Percentiles rank a stretch among this genome's conserved stretches.
phyloP scores from a whole-genome alignment of 2,329 filamentous ascomycete species.

The Talaromyces sp. region DNA sequence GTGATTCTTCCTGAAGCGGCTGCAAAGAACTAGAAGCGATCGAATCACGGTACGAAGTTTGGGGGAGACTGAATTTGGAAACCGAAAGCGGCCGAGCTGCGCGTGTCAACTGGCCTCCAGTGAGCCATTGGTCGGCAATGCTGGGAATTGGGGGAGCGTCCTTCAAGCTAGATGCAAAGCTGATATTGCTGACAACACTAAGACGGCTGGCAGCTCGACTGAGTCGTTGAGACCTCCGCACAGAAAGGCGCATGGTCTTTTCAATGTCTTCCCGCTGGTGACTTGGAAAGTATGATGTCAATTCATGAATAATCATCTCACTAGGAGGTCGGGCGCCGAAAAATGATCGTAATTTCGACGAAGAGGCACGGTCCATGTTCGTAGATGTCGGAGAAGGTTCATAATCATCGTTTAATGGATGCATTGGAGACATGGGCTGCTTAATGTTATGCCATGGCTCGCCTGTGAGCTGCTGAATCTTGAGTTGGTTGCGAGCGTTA shows the following conservation, averaged over 20 bases:
- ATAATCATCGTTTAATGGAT: constrained; percentile 22
- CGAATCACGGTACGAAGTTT: constrained; percentile 74
- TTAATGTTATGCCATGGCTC: constrained; percentile 82
- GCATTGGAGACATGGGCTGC: constrained; percentile 76
- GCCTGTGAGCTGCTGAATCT: constrained; percentile 84
- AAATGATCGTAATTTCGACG: constrained; percentile 55
- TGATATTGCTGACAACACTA: constrained; percentile 89
- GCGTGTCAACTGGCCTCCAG: constrained; percentile 47
- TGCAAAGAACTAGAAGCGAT: constrained; percentile 84
- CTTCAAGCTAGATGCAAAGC: constrained; percentile 84
- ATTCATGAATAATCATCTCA: constrained; percentile 92
- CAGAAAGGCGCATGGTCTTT: constrained; percentile 86
- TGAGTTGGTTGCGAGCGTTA: constrained; percentile 76
- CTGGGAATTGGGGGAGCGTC: constrained; percentile 94
- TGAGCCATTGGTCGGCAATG: constrained; percentile 91
- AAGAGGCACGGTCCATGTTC: constrained; percentile 13
- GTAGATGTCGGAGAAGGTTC: constrained; percentile 20
- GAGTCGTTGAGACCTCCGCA: constrained; percentile 82
- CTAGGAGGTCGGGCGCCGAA: constrained; percentile 90
- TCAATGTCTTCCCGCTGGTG: constrained; percentile 93
- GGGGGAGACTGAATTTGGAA: constrained; percentile 54
- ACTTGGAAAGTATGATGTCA: constrained; percentile 96
- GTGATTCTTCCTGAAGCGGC: constrained; percentile 77
- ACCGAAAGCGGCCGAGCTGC: constrained; percentile 58
- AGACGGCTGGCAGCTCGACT: constrained; percentile 90